phyloP scores from a whole-genome alignment of 352 stramenopile genomes.

The Phytopythium vexans region DNA sequence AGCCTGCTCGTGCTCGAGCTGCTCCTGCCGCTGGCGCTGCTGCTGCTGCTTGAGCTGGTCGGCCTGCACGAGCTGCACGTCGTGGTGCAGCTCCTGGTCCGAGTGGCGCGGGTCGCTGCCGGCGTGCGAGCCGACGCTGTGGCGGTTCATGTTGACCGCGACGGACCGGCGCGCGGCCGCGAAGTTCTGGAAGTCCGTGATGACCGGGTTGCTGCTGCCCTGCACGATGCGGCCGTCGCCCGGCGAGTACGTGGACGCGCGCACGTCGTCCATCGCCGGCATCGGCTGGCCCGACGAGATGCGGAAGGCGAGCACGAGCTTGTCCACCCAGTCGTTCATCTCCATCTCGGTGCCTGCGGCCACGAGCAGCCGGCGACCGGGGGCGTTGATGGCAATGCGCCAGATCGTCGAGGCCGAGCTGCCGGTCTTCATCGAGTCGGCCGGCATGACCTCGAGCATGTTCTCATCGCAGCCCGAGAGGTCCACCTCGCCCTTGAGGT shows the following conservation, averaged over 20 bases:
- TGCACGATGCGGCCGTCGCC: slow-evolving; percentile 8
- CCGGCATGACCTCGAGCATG: slow-evolving; percentile 77
- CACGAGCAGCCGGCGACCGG: slow-evolving; percentile 54
- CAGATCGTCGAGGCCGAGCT: slow-evolving; percentile 74
- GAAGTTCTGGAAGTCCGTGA: slow-evolving; percentile 84
- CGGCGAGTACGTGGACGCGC: slow-evolving; percentile 22
- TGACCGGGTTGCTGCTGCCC: slow-evolving; percentile 23
- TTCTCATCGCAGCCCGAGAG: slow-evolving; percentile 55
- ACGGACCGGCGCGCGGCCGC: slow-evolving; percentile 37
- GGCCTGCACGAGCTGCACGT: slow-evolving; percentile 16
- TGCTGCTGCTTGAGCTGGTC: slow-evolving; percentile 24
- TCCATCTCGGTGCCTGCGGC: slow-evolving; percentile 74
- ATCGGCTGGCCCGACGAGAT: slow-evolving; percentile 43
- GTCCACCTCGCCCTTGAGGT: slow-evolving; percentile 70
- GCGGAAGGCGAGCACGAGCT: slow-evolving; percentile 63
- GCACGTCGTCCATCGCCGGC: slow-evolving; percentile 6
- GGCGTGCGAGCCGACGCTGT: slow-evolving; percentile 29
- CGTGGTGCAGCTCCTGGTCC: slow-evolving; percentile 17
- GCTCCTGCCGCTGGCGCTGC: slow-evolving; percentile 14
- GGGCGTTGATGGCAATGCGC: slow-evolving; percentile 70
- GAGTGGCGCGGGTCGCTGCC: slow-evolving; percentile 25
- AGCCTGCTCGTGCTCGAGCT: slow-evolving; percentile 11
- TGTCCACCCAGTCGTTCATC: slow-evolving; percentile 85
- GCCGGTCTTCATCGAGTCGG: slow-evolving; percentile 70
- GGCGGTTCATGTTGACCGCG: slow-evolving; percentile 24